Percentiles rank a stretch among this genome's conserved stretches.
Evolutionary conservation across 345 rosid genomes (phyloP).

Genomic region (Populus tremula): DNA sequence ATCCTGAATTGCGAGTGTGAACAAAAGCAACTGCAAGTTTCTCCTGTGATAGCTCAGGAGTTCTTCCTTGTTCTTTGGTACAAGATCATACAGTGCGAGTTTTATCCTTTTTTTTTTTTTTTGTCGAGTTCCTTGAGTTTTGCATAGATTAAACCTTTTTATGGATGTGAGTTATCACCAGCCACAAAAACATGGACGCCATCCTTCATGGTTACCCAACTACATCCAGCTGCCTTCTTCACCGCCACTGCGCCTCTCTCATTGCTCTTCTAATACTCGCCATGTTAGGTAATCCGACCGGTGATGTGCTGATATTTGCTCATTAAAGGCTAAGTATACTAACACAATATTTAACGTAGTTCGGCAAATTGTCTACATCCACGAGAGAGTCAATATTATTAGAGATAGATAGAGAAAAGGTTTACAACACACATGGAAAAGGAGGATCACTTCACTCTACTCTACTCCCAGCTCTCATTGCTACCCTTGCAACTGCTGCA

Average conservation of each 20-base stretch:
- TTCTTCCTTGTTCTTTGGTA: constrained; percentile 80
- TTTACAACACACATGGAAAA: too few species aligned
- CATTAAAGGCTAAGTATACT: too few species aligned
- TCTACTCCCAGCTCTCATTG: too few species aligned
- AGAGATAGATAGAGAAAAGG: too few species aligned
- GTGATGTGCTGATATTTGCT: too few species aligned
- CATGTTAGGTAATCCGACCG: constrained; percentile 15
- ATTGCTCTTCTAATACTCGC: constrained; percentile 63
- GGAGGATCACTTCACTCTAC: too few species aligned
- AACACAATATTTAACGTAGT: too few species aligned
- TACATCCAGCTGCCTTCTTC: constrained; percentile 88
- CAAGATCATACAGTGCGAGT: constrained; percentile 74
- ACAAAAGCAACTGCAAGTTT: constrained; percentile 81
- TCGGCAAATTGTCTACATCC: too few species aligned
- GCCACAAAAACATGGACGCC: constrained; percentile 85
- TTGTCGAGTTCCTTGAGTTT: constrained; percentile 66
- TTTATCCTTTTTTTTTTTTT: constrained; percentile 56
- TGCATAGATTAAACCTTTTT: constrained; percentile 52
- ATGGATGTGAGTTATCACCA: constrained; percentile 71
- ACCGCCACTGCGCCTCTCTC: constrained; percentile 53
- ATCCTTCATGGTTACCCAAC: constrained; percentile 95
- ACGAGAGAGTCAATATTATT: too few species aligned
- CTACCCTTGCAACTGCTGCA: too few species aligned
- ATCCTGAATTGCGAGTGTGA: constrained; percentile 50
- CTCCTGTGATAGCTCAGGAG: constrained; percentile 80